phyloP scores from a whole-genome alignment of 345 rosid genomes.

The Eucalyptus marginata region DNA sequence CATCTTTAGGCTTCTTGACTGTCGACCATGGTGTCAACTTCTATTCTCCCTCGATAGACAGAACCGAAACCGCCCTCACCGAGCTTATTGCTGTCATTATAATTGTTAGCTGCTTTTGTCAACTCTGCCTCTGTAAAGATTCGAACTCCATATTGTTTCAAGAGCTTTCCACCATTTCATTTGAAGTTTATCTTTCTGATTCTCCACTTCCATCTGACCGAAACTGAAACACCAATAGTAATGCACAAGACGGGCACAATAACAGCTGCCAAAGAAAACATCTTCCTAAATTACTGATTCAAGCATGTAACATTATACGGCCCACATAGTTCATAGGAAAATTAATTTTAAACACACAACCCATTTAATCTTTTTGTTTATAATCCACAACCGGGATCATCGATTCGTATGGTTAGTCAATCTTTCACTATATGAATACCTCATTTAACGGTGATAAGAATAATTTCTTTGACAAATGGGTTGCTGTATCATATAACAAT shows the following conservation, averaged over 20 bases:
- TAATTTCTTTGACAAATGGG: neutral
- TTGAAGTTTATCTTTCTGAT: too few relatives aligned
- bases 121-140: fast-evolving
- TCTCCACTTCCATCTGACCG: neutral
- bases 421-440: too few relatives aligned
- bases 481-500: neutral
- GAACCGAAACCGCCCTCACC: fast-evolving
- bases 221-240: neutral
- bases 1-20: too few relatives aligned
- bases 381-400: too few relatives aligned
- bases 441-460: neutral
- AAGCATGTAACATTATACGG: neutral
- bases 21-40: too few relatives aligned
- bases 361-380: neutral
- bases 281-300: too few relatives aligned
- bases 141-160: too few relatives aligned
- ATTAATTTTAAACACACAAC: neutral
- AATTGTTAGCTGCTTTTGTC: too few relatives aligned
- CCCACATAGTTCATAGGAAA: neutral
- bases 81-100: too few relatives aligned
- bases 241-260: neutral
- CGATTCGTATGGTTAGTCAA: neutral
- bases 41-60: too few relatives aligned
- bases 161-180: too few relatives aligned
- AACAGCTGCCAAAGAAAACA: neutral